phyloP scores from a whole-genome alignment of 2,329 filamentous ascomycete species.

The Lachnellula suecica region DNA sequence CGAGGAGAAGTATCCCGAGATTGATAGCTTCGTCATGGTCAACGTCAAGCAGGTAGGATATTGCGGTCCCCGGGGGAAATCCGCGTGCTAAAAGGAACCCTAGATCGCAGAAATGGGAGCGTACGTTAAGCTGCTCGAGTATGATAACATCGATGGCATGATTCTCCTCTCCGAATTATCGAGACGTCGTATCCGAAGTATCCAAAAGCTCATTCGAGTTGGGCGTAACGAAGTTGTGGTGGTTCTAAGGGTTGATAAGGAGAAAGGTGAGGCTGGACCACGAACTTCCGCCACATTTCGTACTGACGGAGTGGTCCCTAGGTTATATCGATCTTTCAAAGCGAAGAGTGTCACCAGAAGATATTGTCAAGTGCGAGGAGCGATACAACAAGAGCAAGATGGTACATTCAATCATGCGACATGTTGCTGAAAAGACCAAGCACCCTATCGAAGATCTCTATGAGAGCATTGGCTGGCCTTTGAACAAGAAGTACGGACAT shows the following conservation, averaged over 20 bases:
- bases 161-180: constrained; percentile 97
- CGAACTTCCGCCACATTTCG: constrained; percentile 6
- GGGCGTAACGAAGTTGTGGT: constrained; percentile 98
- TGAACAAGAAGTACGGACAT: constrained; percentile 97
- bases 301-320: constrained; percentile 30
- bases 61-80: background rate
- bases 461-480: constrained; percentile 91
- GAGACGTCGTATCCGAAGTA: constrained; percentile 95
- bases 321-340: constrained; percentile 99
- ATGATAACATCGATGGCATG: constrained; percentile 99
- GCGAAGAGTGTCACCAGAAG: constrained; percentile 94
- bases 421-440: constrained; percentile 95
- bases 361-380: constrained; percentile 98
- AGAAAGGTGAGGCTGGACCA: constrained; percentile 68
- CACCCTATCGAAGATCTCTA: constrained; percentile 94
- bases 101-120: constrained; percentile 99
- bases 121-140: constrained; percentile 98
- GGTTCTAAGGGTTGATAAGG: constrained; percentile 97
- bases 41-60: constrained; percentile 89
- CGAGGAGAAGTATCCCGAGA: constrained; percentile 96
- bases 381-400: constrained; percentile 99
- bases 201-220: constrained; percentile 98
- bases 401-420: constrained; percentile 98
- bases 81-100: background rate
- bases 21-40: constrained; percentile 99